Conservation (phyloP, 148 eudicot species). For the Heliosperma pusillum region DNA sequence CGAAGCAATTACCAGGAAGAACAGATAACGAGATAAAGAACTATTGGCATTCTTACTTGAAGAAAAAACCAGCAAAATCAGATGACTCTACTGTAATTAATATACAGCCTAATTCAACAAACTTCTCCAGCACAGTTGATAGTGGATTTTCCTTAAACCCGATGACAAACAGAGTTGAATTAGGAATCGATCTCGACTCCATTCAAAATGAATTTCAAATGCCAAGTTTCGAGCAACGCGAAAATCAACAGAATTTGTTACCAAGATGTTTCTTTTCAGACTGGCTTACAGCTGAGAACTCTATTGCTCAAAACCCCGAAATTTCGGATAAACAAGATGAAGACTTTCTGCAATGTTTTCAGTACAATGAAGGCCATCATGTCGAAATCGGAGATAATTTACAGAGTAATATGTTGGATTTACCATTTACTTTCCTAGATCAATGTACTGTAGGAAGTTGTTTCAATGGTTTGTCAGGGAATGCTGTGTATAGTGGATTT, state of each 20-base stretch:
- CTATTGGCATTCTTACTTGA: slow-evolving; percentile 61
- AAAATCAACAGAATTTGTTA: slow-evolving; percentile 17
- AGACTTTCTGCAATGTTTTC: slow-evolving; percentile 14
- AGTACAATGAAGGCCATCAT: slow-evolving; percentile 19
- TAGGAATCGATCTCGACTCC: slow-evolving; percentile 8
- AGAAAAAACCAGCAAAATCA: slow-evolving; percentile 26
- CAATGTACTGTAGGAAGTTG: slow-evolving; percentile 23
- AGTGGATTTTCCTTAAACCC: neutral
- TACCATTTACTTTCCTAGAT: slow-evolving; percentile 22
- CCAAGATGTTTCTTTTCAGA: slow-evolving; percentile 27
- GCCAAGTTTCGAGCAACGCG: neutral
- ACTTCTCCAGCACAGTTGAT: slow-evolving; percentile 2
- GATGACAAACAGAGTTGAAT: neutral
- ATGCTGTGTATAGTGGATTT: slow-evolving; percentile 17
- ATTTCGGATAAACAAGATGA: slow-evolving; percentile 14
- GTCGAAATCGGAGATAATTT: slow-evolving; percentile 21
- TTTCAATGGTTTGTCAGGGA: slow-evolving; percentile 22
- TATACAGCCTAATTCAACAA: neutral
- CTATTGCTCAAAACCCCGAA: neutral
- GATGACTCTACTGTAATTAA: neutral
- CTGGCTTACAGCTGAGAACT: slow-evolving; percentile 23
- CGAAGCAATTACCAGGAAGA: slow-evolving; percentile 63
- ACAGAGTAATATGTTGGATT: slow-evolving; percentile 19
- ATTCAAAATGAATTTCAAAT: neutral
- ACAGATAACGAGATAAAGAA: slow-evolving; percentile 79